A percentile compares a stretch with the other conserved stretches of the same genome.
Evolutionary conservation across 495 filamentous ascomycete species (phyloP).

Genomic region (Penicillium soppii): DNA sequence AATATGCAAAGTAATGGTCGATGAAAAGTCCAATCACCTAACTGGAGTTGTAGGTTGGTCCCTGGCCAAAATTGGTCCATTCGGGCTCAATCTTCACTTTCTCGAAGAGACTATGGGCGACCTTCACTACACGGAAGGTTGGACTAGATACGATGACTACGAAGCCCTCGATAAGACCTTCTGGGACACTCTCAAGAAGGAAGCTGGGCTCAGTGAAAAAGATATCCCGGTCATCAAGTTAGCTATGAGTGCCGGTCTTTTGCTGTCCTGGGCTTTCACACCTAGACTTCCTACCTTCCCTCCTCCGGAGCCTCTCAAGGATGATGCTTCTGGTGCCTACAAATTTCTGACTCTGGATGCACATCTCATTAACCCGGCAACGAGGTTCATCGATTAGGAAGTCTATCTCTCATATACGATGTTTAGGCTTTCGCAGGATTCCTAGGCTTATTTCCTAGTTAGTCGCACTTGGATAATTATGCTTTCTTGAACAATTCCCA

Average conservation of each 20-base stretch:
- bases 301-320: constrained; percentile 25
- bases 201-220: constrained; percentile 27
- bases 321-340: constrained; percentile 33
- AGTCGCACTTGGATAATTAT: too few species aligned
- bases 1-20: constrained; percentile 38
- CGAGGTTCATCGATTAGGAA: too few species aligned
- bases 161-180: constrained; percentile 21
- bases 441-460: too few species aligned
- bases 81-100: constrained; percentile 39
- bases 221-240: constrained; percentile 21
- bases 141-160: constrained; percentile 35
- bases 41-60: constrained; percentile 42
- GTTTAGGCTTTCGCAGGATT: too few species aligned
- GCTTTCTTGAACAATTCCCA: too few species aligned
- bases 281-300: constrained; percentile 31
- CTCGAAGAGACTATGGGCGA: constrained; percentile 31
- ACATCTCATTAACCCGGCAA: constrained; percentile 21
- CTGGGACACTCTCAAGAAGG: constrained; percentile 27
- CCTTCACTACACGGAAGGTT: constrained; percentile 28
- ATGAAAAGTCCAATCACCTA: constrained; percentile 31
- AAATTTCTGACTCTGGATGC: constrained; percentile 35
- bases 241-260: constrained; percentile 31
- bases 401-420: too few species aligned
- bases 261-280: constrained; percentile 34
- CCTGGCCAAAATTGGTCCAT: constrained; percentile 35